Percentiles rank a stretch among this genome's conserved stretches.
These are phyloP conservation scores for Ascochyta viciae-villosae DNA, from an alignment of 2,329 filamentous ascomycete species.

Conservation along the genomic window DNA sequence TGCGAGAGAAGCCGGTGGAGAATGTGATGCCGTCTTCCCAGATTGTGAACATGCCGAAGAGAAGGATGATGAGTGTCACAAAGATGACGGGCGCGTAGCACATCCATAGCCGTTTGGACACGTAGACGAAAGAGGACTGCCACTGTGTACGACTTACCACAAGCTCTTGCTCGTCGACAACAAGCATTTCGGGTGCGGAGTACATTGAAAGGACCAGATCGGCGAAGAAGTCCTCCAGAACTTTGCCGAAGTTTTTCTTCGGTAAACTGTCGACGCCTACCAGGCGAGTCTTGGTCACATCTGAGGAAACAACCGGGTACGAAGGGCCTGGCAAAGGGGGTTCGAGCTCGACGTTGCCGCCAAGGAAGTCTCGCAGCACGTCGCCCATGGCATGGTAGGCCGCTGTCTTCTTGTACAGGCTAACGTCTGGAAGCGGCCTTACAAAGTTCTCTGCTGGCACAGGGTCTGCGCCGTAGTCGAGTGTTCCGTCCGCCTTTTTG, in stretches of 20 bases:
- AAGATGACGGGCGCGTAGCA: constrained; percentile 46
- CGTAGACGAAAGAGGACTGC: constrained; percentile 43
- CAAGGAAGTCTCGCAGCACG: constrained; percentile 40
- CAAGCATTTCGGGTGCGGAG: constrained; percentile 43
- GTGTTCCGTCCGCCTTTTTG: constrained; percentile 45
- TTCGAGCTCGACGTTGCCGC: constrained; percentile 40
- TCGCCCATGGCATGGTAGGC: constrained; percentile 46
- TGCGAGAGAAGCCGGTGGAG: constrained; percentile 44
- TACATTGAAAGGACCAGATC: constrained; percentile 47
- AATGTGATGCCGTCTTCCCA: constrained; percentile 46
- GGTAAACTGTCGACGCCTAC: constrained; percentile 45
- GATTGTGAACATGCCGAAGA: constrained; percentile 39
- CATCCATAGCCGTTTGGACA: constrained; percentile 39
- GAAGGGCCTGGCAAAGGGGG: constrained; percentile 36
- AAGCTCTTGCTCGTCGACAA: constrained; percentile 21
- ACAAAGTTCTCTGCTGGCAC: constrained; percentile 34
- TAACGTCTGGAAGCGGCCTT: constrained; percentile 33
- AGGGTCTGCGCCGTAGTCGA: constrained; percentile 42
- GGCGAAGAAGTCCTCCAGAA: constrained; percentile 41
- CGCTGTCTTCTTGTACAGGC: constrained; percentile 41
- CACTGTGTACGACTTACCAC: constrained; percentile 32
- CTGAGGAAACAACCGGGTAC: constrained; percentile 36
- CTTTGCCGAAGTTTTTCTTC: constrained; percentile 27
- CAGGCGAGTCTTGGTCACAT: constrained; percentile 54
- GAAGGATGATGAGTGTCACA: constrained; percentile 35